A percentile compares a stretch with the other conserved stretches of the same genome.
phyloP scores from a whole-genome alignment of 306 rosid species.

The Elaeagnus macrophylla region DNA sequence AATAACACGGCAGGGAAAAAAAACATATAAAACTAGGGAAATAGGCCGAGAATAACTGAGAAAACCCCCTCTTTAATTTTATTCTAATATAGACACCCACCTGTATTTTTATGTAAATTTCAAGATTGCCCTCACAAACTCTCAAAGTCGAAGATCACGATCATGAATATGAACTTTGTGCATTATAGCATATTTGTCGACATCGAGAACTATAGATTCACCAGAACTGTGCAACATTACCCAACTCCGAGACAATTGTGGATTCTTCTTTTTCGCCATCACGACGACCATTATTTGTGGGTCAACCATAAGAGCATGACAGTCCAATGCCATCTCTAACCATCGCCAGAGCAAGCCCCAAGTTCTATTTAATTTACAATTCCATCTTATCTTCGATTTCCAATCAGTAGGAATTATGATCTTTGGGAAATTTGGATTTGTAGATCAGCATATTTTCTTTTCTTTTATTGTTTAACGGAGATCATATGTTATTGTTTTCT shows the following conservation, averaged over 20 bases:
- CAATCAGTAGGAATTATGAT: neutral
- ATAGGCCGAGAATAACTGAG: too few species aligned
- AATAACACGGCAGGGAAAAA: too few species aligned
- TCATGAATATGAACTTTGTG: constrained; percentile 82
- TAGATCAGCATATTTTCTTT: constrained; percentile 8
- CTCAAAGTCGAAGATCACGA: constrained; percentile 86
- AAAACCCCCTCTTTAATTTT: too few species aligned
- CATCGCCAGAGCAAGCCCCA: constrained; percentile 27
- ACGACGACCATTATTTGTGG: constrained; percentile 34
- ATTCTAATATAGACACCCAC: too few species aligned
- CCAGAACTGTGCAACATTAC: constrained; percentile 50
- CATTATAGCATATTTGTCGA: too few species aligned
- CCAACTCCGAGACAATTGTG: constrained; percentile 67
- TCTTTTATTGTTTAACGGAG: constrained; percentile 5
- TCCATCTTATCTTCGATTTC: too few species aligned
- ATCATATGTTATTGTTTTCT: too few species aligned
- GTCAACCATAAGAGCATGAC: constrained; percentile 60
- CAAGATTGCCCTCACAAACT: too few species aligned
- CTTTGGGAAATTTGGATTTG: neutral
- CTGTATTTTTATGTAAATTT: too few species aligned
- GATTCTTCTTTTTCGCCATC: constrained; percentile 84
- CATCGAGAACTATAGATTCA: constrained; percentile 55
- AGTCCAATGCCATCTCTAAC: constrained; percentile 67
- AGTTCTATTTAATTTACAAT: neutral
- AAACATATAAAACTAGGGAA: too few species aligned